Evolutionary conservation across 306 rosid genomes (phyloP), one percentile per base, ranked within the genome.

Genomic region (Acacia melanoxylon): DNA sequence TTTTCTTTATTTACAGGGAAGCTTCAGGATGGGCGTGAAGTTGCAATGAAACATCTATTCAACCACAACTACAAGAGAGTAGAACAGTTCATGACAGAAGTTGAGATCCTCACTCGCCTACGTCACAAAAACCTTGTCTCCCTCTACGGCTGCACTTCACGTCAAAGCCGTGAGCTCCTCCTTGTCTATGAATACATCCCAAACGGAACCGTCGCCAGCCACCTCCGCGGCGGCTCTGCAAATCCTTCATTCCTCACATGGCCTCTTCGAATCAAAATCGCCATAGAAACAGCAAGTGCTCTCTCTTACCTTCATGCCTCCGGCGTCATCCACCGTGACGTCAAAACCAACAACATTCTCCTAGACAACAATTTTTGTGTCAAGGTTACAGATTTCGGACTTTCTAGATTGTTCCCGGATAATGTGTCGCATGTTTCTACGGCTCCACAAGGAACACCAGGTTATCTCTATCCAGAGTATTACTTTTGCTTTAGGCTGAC

Each of bases 391-490:
- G 97, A 92, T 75, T 92, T 91, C 59, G 95, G 95, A 45, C 80
- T 92, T 14, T 89, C 97, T 16, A 68, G 93, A 24, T 45, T 87
- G 33, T 91, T 91, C 78, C 93, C 94, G 0, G 31, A 72, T 5
- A 85, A 92, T 25, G 92, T 88, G 24, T 88, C 88, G 0, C 95
- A 90, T 25, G 90, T 92, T 72, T 92, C 97, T 35, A 92, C 92
- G 6, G 90, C 92, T 74, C 97, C 97, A 71, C 93, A 89, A 70
- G 97, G 97, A 45, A 89, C 92, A 3, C 97, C 92, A 0, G 97
- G 95, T 12, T 91, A 91, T 67, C 82, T 91, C 24, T 92, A 92
- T 42, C 98, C 97, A 0, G 93, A 91, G 72, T 90, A 93, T 80
- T 89, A 90, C 77, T 86, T 85, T 41, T 86, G 89, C 75, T 91